phyloP scores from a whole-genome alignment of 495 filamentous ascomycete genomes.

The Penicillium antarcticum region DNA sequence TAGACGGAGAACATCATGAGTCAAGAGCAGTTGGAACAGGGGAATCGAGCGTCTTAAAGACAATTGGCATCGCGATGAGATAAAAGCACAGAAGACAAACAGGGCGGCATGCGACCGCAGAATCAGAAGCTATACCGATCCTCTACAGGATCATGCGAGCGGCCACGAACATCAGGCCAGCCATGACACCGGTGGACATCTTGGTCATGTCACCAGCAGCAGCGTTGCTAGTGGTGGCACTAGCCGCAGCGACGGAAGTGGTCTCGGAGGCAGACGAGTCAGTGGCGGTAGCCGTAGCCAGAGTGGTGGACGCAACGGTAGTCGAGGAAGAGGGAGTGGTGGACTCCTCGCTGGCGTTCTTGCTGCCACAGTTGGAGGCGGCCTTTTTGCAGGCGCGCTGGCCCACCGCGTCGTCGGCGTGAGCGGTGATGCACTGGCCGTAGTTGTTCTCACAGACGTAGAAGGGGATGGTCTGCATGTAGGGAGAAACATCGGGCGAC shows the following conservation, averaged over 20 bases:
- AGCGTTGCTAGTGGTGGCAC: slow-evolving; percentile 29
- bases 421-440: slow-evolving; percentile 45
- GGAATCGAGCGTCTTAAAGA: slow-evolving; percentile 20
- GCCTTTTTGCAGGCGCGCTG: slow-evolving; percentile 43
- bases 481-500: slow-evolving; percentile 49
- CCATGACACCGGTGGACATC: slow-evolving; percentile 50
- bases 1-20: slow-evolving; percentile 18
- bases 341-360: slow-evolving; percentile 39
- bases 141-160: slow-evolving; percentile 49
- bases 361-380: slow-evolving; percentile 40
- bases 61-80: slow-evolving; percentile 2
- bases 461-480: slow-evolving; percentile 54
- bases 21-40: slow-evolving; percentile 11
- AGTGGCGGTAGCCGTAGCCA: slow-evolving; percentile 28
- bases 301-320: slow-evolving; percentile 16
- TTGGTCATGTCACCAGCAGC: slow-evolving; percentile 33
- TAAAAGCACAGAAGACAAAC: slow-evolving; percentile 1
- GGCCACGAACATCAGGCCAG: slow-evolving; percentile 43
- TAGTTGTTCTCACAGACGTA: slow-evolving; percentile 51
- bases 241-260: slow-evolving; percentile 29
- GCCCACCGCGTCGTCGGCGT: slow-evolving; percentile 42
- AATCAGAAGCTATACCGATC: not conserved
- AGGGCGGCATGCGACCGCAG: slow-evolving; percentile 5
- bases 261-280: slow-evolving; percentile 21
- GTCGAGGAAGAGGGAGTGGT: slow-evolving; percentile 26